phyloP scores from a whole-genome alignment of 345 rosid genomes.

The Rhodamnia rubescens region DNA sequence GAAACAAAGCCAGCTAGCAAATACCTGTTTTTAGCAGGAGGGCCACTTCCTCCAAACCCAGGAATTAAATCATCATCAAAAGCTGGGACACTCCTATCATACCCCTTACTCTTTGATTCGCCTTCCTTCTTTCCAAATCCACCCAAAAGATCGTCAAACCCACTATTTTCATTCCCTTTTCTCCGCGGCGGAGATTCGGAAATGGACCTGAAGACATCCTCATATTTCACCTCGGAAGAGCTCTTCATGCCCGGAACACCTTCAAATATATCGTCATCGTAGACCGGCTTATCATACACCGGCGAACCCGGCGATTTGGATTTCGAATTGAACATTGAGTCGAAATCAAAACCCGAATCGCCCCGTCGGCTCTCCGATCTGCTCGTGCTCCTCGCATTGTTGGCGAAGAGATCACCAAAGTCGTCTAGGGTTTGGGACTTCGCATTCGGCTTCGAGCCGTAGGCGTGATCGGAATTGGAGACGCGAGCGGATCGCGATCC shows the following conservation, averaged over 20 bases:
- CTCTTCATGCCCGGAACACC: conserved; percentile 34
- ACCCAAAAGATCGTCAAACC: conserved; percentile 29
- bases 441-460: conserved; percentile 2
- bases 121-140: conserved; percentile 20
- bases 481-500: conserved; percentile 11
- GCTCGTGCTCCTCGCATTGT: conserved; percentile 9
- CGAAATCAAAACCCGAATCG: conserved; percentile 15
- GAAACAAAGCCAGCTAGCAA: background rate
- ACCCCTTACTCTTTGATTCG: conserved; percentile 7
- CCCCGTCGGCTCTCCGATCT: conserved; percentile 1
- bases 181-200: conserved; percentile 4
- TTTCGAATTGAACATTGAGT: conserved; percentile 17
- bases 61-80: conserved; percentile 24
- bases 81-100: conserved; percentile 9
- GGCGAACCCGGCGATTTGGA: conserved; percentile 18
- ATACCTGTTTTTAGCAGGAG: conserved; percentile 7
- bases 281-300: conserved; percentile 35
- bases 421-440: conserved; percentile 3
- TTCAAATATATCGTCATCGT: conserved; percentile 34
- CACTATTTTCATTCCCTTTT: background rate
- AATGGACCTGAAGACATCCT: conserved; percentile 14
- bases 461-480: conserved; percentile 10
- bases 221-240: conserved; percentile 11
- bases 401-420: conserved; percentile 20
- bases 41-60: conserved; percentile 32